These are phyloP conservation scores for Suillus weaverae DNA, from an alignment of 768 basidiomycete species.

Conservation along the genomic window DNA sequence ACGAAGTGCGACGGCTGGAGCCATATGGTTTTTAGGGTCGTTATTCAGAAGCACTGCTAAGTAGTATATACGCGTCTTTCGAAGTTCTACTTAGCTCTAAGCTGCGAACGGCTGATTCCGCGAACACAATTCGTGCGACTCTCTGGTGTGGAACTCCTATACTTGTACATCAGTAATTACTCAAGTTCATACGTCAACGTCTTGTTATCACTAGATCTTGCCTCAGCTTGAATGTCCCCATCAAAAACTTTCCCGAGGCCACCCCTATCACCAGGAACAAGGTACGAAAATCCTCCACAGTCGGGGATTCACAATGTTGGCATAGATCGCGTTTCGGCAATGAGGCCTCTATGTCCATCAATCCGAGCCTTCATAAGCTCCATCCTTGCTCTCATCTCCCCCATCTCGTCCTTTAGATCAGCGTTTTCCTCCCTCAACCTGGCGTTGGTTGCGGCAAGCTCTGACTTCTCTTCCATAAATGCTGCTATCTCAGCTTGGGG, in stretches of 20 bases:
- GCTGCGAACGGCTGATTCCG: not conserved
- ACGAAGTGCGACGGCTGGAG: constrained; percentile 17
- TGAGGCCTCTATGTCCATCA: constrained; percentile 43
- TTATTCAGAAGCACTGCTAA: not conserved
- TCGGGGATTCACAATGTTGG: constrained; percentile 18
- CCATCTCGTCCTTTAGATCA: constrained; percentile 51
- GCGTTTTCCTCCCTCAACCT: constrained; percentile 59
- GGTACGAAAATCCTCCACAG: not conserved
- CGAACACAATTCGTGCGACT: not conserved
- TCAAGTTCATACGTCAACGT: not conserved
- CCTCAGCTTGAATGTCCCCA: not conserved
- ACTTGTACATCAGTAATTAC: not conserved
- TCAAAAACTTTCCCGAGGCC: not conserved
- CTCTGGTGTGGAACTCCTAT: not conserved
- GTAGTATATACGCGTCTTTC: not conserved
- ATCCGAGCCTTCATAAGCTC: constrained; percentile 62
- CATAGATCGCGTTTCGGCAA: constrained; percentile 50
- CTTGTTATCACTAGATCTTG: not conserved
- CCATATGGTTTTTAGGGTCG: constrained; percentile 9
- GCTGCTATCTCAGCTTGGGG: constrained; percentile 44
- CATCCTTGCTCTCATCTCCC: constrained; percentile 71
- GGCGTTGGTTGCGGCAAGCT: constrained; percentile 49
- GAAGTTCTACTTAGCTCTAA: not conserved
- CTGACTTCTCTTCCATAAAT: constrained; percentile 47
- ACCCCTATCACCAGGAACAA: not conserved